phyloP scores from a whole-genome alignment of 2,329 filamentous ascomycete species.

The Alternaria burnsii region DNA sequence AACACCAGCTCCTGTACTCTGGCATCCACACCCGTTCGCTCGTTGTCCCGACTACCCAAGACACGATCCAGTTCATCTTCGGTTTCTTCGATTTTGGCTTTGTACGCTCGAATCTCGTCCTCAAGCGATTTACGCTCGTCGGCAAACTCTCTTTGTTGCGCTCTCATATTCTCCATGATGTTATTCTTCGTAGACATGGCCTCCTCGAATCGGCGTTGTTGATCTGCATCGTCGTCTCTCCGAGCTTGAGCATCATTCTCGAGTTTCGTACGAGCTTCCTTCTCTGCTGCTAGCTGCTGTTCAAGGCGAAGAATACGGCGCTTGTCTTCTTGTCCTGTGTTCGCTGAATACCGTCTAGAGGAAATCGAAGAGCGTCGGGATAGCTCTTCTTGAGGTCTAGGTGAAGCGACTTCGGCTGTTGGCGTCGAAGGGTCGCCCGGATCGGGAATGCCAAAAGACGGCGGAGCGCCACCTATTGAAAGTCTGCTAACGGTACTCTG shows the following conservation, averaged over 20 bases:
- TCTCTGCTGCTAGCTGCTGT: conserved; percentile 77
- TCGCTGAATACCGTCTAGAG: conserved; percentile 68
- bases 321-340: conserved; percentile 67
- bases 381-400: conserved; percentile 53
- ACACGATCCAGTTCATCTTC: conserved; percentile 92
- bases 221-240: conserved; percentile 64
- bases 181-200: conserved; percentile 92
- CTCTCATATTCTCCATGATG: conserved; percentile 92
- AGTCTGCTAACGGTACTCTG: conserved; percentile 69
- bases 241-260: conserved; percentile 74
- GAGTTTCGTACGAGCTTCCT: conserved; percentile 70
- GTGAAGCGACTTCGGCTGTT: conserved; percentile 46
- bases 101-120: conserved; percentile 78
- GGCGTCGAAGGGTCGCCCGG: conserved; percentile 50
- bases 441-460: conserved; percentile 45
- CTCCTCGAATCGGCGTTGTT: conserved; percentile 78
- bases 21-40: conserved; percentile 75
- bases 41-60: conserved; percentile 82
- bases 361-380: conserved; percentile 69
- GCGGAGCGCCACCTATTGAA: conserved; percentile 58
- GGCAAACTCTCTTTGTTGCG: conserved; percentile 86
- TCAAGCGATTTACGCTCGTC: conserved; percentile 85
- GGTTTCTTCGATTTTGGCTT: conserved; percentile 80
- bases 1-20: conserved; percentile 72
- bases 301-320: conserved; percentile 75